Evolutionary conservation across 1,284 basidiomycete genomes (phyloP).

Genomic region (Irpex lacteus): DNA sequence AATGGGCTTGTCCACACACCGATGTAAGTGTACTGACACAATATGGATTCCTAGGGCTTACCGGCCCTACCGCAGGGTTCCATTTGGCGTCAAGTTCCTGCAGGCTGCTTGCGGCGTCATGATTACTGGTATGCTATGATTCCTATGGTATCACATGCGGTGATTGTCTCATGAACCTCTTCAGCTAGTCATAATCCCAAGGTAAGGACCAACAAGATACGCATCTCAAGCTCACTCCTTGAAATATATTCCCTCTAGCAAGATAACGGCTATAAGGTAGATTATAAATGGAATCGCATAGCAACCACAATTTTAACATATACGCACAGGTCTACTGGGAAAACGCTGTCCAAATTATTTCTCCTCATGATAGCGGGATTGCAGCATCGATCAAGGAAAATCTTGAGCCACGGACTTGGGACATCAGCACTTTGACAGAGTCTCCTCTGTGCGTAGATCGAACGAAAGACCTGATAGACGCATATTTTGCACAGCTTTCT

Average conservation of each 20-base stretch:
- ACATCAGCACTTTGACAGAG: slow-evolving; percentile 31
- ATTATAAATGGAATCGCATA: too few relatives aligned
- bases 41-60: background rate
- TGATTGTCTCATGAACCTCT: slow-evolving; percentile 7
- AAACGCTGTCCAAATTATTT: slow-evolving; percentile 84
- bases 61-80: slow-evolving; percentile 49
- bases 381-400: slow-evolving; percentile 61
- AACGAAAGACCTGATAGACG: slow-evolving; percentile 55
- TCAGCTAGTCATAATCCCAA: slow-evolving; percentile 84
- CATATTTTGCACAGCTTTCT: slow-evolving; percentile 54
- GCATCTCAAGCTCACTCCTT: background rate
- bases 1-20: slow-evolving; percentile 77
- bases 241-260: slow-evolving; percentile 39
- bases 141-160: background rate
- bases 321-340: slow-evolving; percentile 74
- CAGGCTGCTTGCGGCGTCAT: slow-evolving; percentile 80
- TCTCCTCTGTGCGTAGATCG: slow-evolving; percentile 50
- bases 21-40: slow-evolving; percentile 44
- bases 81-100: slow-evolving; percentile 68
- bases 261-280: slow-evolving; percentile 85
- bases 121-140: slow-evolving; percentile 66
- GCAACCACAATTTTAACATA: too few relatives aligned
- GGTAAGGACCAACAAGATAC: slow-evolving; percentile 35
- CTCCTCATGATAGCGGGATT: slow-evolving; percentile 77
- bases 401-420: slow-evolving; percentile 54